Base-by-base conservation (phyloP, 202 grass and related monocot genomes). In the Dendrocalamus latiflorus region DNA sequence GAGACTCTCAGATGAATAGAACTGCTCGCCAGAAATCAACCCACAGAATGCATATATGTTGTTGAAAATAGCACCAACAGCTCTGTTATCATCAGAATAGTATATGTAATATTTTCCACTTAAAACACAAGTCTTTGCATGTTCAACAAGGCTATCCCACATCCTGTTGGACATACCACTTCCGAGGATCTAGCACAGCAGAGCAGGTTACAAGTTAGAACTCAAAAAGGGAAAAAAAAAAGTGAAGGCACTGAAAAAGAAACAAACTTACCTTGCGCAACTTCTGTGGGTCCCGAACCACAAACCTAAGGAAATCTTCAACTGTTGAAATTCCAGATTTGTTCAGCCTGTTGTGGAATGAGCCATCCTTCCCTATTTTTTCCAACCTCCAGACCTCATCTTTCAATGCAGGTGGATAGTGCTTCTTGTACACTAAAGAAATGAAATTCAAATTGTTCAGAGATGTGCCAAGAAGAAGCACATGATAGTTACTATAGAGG, bases 141-240 rank as follows among this genome's bases (percentile, higher is more conserved):
- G 92, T 79, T 94, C 92, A 25, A 94, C 92, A 9, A 94, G 89
- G 38, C 42, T 22, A 68, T 91, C 89, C 92, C 92, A 94, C 92
- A 94, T 94, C 87, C 84, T 94, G 68, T 94, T 91, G 48, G 92
- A 92, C 92, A 94, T 92, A 41, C 87, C 87, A 70, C 92, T 87
- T 87, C 92, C 92, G 2, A 94, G 92, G 63, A 94, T 94, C 92
- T 94, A 90, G n/a, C 61, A 70, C 16, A 71, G 42, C 43, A 72
- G 21, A 60, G 81, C 1, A 81, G 26, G 1, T 75, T 51, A 75
- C 3, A 34, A 26, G 30, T 88, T 34, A 89, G 70, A 90, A 79
- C 17, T 24, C 11, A 16, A 43, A 57, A 37, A n/a, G n/a, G n/a
- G 0, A 1, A 20, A 57, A 80, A n/a, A 77, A 41, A 13, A 24